These are phyloP conservation scores for Pestalotiopsis sp. DNA, from an alignment of 2,329 filamentous ascomycete genomes.

Conservation along the genomic window DNA sequence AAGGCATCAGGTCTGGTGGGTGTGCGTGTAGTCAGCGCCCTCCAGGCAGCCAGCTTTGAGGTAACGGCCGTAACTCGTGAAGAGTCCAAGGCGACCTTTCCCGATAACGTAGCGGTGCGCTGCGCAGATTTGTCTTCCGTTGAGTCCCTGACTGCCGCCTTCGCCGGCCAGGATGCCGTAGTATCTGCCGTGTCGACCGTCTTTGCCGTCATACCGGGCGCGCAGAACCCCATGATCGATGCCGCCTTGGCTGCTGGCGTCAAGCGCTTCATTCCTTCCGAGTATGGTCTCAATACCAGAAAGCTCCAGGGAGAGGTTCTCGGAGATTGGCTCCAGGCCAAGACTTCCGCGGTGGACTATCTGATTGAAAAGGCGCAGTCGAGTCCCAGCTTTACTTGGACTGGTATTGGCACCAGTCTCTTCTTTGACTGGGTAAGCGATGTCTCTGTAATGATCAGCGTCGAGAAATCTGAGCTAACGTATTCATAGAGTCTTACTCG, in stretches of 20 bases:
- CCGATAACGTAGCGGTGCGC: slow-evolving; percentile 41
- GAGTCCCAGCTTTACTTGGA: slow-evolving; percentile 49
- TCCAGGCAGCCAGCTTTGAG: slow-evolving; percentile 42
- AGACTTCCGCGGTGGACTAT: slow-evolving; percentile 39
- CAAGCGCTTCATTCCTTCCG: slow-evolving; percentile 62
- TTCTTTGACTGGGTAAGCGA: slow-evolving; percentile 53
- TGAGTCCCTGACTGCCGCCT: slow-evolving; percentile 48
- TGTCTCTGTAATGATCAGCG: not conserved
- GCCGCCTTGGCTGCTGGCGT: slow-evolving; percentile 63
- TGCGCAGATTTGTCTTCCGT: slow-evolving; percentile 49
- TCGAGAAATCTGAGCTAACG: not conserved
- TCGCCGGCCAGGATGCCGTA: slow-evolving; percentile 60
- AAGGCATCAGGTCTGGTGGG: slow-evolving; percentile 34
- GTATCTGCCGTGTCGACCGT: slow-evolving; percentile 44
- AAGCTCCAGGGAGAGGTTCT: slow-evolving; percentile 14
- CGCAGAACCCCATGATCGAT: slow-evolving; percentile 55
- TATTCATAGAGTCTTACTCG: not conserved
- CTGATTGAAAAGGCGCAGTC: slow-evolving; percentile 45
- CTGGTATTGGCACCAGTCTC: slow-evolving; percentile 47
- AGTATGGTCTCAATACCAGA: slow-evolving; percentile 47
- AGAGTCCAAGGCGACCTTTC: slow-evolving; percentile 37
- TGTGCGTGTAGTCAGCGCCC: slow-evolving; percentile 35
- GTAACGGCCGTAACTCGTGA: slow-evolving; percentile 56
- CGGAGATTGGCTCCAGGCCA: not conserved
- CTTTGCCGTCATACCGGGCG: slow-evolving; percentile 32